Conservation (phyloP, 2,329 filamentous ascomycete genomes). For the Stagonosporopsis cucurbitacearum region DNA sequence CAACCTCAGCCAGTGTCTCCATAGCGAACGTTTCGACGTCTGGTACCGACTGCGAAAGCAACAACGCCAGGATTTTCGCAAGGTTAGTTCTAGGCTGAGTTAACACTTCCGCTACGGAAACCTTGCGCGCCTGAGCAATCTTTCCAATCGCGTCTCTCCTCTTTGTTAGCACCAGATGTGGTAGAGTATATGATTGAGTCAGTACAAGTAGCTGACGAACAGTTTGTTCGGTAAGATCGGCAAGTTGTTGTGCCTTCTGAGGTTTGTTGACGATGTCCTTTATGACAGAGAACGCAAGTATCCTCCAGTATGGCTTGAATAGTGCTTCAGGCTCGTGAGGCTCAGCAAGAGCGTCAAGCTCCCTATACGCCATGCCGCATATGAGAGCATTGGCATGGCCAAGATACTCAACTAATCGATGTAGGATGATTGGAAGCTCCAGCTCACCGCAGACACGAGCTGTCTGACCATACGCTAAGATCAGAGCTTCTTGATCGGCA, state of each 20-base stretch:
- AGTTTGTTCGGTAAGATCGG: constrained; percentile 79
- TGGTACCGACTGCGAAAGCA: constrained; percentile 66
- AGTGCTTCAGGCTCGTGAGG: constrained; percentile 69
- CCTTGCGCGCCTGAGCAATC: constrained; percentile 73
- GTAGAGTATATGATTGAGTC: constrained; percentile 82
- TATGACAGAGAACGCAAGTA: constrained; percentile 79
- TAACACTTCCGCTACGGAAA: constrained; percentile 65
- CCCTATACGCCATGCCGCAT: constrained; percentile 81
- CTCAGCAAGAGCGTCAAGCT: constrained; percentile 77
- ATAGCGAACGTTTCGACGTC: constrained; percentile 73
- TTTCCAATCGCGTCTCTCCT: constrained; percentile 79
- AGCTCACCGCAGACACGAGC: constrained; percentile 77
- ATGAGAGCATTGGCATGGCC: constrained; percentile 82
- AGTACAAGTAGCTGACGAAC: constrained; percentile 75
- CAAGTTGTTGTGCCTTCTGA: constrained; percentile 80
- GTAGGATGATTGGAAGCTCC: constrained; percentile 83
- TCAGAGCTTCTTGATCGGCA: constrained; percentile 79
- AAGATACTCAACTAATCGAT: constrained; percentile 84
- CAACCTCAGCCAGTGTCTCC: constrained; percentile 71
- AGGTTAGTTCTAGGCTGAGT: constrained; percentile 63
- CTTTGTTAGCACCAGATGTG: constrained; percentile 81
- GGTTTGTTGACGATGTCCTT: constrained; percentile 82
- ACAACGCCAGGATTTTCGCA: constrained; percentile 63
- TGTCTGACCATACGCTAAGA: constrained; percentile 85
- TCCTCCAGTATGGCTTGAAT: constrained; percentile 88